Percentiles rank a stretch among this genome's conserved stretches.
phyloP scores from a whole-genome alignment of 169 alveolate genomes.

The Cyclospora cayetanensis region DNA sequence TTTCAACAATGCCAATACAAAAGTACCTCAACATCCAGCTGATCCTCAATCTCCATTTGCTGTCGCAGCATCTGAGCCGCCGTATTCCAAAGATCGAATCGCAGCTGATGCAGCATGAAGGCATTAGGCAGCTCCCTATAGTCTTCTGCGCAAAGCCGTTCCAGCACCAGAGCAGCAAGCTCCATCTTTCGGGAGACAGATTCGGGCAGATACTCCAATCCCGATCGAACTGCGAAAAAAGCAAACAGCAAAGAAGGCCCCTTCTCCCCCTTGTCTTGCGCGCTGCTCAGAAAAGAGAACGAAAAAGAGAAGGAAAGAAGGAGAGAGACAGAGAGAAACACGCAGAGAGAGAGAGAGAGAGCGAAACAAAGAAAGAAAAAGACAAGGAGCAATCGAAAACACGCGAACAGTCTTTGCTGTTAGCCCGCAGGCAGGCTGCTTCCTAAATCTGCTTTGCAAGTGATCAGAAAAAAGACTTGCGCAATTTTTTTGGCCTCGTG shows the following conservation, averaged over 20 bases:
- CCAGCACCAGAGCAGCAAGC: neutral
- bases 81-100: neutral
- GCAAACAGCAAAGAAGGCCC: neutral
- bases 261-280: too few species aligned
- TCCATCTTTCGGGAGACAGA: neutral
- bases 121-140: neutral
- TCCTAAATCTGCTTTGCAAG: too few species aligned
- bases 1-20: neutral
- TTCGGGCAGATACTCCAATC: neutral
- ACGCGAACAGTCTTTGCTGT: too few species aligned
- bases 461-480: too few species aligned
- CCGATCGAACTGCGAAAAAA: neutral
- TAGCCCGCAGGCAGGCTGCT: too few species aligned
- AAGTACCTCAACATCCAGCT: slow-evolving; percentile 19
- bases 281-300: too few species aligned
- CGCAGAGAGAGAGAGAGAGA: too few species aligned
- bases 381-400: too few species aligned
- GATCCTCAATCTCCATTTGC: neutral
- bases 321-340: too few species aligned
- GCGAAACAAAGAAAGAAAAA: too few species aligned
- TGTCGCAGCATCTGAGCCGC: slow-evolving; percentile 6
- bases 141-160: neutral
- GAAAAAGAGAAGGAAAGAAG: too few species aligned
- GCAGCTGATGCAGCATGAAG: neutral
- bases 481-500: too few species aligned